Evolutionary conservation across 306 rosid species (phyloP), one percentile per base, ranked within the genome.

Genomic region (Ceratonia siliqua): DNA sequence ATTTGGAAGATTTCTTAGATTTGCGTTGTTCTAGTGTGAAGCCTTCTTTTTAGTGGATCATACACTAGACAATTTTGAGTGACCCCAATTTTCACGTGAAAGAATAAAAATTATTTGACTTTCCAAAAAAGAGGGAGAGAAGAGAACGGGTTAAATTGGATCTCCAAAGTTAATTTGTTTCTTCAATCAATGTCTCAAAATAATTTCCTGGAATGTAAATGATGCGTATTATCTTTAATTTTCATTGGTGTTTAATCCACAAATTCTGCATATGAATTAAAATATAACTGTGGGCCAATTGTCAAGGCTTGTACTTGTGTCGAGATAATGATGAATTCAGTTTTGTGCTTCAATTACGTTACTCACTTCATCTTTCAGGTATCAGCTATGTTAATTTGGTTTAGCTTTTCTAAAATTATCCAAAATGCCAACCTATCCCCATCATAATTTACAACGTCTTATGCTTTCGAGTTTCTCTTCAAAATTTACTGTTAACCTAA

Each of bases 1-100:
- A 36, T 43, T 52, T 21, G 79, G 77, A 85, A 81, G 83, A 64
- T 70, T 81, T 77, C 78, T 53, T 64, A 52, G 12, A 24, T 39
- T 41, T 22, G 36, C 36, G 54, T 5, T 13, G 52, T 12, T 41
- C 20, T 41, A 41, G 2, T 15, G 15, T 10, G 11, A 28, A 58
- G 62, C 36, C 62, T 72, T 21, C 41, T 77, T 68, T 46, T 33
- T 5, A 58, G 79, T 77, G 22, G 42, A 5, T 32, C 42, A 13
- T 41, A 41, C 45, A 41, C 45, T 41, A 11, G 45, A 41, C 52
- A 45, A 4, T 14, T 50, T 18, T 43, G 8, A 68, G 50, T 78
- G 45, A 38, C 18, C 48, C 55, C 68, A 55, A 32, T 22, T 62
- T 48, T 53, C 52, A 41, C 39, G 53, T 55, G 71, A 39, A 3